Evolutionary conservation across 1,139 yeast genomes (phyloP), one percentile per base, ranked within the genome.

Genomic region (Scheffersomyces quercinus): DNA sequence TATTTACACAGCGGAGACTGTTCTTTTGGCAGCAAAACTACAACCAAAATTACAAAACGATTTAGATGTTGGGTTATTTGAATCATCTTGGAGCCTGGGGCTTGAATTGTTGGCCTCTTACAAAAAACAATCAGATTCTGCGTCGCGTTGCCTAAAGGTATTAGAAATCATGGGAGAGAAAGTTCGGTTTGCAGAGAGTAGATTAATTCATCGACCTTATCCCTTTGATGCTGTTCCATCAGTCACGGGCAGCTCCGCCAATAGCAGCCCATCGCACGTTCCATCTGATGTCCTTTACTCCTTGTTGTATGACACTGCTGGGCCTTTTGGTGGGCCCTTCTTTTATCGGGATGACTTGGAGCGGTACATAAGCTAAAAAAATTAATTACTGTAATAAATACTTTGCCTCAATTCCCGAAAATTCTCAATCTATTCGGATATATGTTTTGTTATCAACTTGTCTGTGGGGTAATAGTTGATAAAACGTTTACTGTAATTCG

Each of bases 261-360:
- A 31, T 13, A 31, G 15, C 8, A 31, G 34, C 13, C 34, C 34
- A n/a, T 12, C 15, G 11, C 34, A 36, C 39, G 51, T 47, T 12
- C 50, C 51, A 7, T 37, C 50, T 4, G 51, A 47, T 46, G 51
- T 47, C 9, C 43, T 47, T 11, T 47, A 47, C 36, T 46, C 50
- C 5, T 41, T 47, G 26, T 45, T 47, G 29, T 47, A 47, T 32
- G 51, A 47, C 39, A 41, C 50, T 11, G 46, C 51, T 12, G 51
- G 51, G 4, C 51, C 51, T 10, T 47, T 47, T 38, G 51, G 51
- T 5, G 51, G 51, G 3, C 51, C 51, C 6, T 47, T 47, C 29
- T 45, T 31, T 16, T 31, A 31, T 16, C 34, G 34, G 15, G 34
- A 31, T 9, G 34, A 31, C 11, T 13, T 31, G 34, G 15, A 31